phyloP scores from a whole-genome alignment of 225 moss, liverwort and hornwort species.

The Thuidium tamariscinum region DNA sequence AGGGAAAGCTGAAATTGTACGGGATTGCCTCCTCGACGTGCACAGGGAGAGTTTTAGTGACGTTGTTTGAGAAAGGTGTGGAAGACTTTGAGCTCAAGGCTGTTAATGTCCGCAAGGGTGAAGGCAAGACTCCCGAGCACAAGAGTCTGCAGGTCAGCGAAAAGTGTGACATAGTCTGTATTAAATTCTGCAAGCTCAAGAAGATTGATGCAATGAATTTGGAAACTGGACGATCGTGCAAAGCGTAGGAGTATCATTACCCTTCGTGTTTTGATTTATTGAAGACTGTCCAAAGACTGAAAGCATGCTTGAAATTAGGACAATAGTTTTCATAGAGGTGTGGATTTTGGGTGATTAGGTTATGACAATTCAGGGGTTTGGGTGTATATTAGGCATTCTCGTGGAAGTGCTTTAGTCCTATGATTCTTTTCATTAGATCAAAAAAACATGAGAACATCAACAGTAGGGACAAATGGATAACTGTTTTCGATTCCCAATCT shows the following conservation, averaged over 20 bases:
- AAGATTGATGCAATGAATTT: background rate
- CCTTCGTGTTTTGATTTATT: background rate
- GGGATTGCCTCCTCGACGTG: conserved; percentile 31
- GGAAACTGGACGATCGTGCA: background rate
- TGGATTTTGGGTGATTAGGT: background rate
- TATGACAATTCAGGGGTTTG: background rate
- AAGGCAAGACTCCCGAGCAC: conserved; percentile 27
- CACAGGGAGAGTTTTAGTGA: conserved; percentile 25
- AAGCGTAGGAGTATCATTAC: background rate
- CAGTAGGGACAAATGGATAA: background rate
- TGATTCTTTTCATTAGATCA: background rate
- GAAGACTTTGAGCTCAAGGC: conserved; percentile 29
- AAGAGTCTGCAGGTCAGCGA: conserved; percentile 18
- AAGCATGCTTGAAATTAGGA: background rate
- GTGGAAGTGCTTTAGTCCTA: background rate
- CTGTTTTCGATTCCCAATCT: background rate
- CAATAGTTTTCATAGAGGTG: background rate
- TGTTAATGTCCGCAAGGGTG: conserved; percentile 31
- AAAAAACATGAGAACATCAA: no score
- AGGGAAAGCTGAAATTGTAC: conserved; percentile 18
- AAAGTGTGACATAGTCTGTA: background rate
- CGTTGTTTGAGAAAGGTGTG: conserved; percentile 26
- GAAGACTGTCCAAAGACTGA: background rate
- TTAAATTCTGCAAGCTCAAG: background rate
- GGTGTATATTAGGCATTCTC: background rate